A percentile compares a stretch with the other conserved stretches of the same genome.
Evolutionary conservation across 2,329 filamentous ascomycete species (phyloP).

Genomic region (Aspergillus novofumigatus): DNA sequence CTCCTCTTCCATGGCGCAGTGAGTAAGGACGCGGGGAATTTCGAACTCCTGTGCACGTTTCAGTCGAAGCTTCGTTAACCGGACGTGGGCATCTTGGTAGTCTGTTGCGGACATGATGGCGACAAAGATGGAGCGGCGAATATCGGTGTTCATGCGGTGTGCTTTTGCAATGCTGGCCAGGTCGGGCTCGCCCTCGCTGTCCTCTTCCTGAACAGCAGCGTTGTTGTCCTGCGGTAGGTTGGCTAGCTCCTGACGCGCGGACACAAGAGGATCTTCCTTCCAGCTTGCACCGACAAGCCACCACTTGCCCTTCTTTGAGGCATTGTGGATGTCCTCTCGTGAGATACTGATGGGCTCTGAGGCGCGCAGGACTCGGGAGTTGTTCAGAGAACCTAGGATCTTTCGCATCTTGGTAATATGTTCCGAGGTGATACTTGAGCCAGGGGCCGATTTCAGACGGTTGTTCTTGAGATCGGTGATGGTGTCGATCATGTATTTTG

Average conservation of each 20-base stretch:
- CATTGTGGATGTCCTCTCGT: slow-evolving; percentile 74
- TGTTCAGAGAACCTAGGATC: slow-evolving; percentile 72
- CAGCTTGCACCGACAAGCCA: slow-evolving; percentile 98
- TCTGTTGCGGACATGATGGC: slow-evolving; percentile 82
- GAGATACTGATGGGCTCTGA: slow-evolving; percentile 79
- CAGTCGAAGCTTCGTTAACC: slow-evolving; percentile 74
- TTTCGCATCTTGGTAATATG: slow-evolving; percentile 88
- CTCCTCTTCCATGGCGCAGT: slow-evolving; percentile 78
- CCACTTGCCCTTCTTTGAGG: slow-evolving; percentile 90
- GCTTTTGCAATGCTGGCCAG: slow-evolving; percentile 69
- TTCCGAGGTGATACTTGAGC: slow-evolving; percentile 70
- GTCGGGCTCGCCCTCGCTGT: slow-evolving; percentile 52
- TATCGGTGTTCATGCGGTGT: slow-evolving; percentile 81
- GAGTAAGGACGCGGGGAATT: slow-evolving; percentile 80
- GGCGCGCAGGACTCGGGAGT: slow-evolving; percentile 59
- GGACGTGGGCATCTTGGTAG: slow-evolving; percentile 75
- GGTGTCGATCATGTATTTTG: slow-evolving; percentile 95
- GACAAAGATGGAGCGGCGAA: slow-evolving; percentile 87
- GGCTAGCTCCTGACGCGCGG: slow-evolving; percentile 31
- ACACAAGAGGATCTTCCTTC: slow-evolving; percentile 44
- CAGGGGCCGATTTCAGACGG: slow-evolving; percentile 70
- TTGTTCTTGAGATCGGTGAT: slow-evolving; percentile 95
- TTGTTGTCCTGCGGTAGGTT: slow-evolving; percentile 9
- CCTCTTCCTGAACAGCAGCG: slow-evolving; percentile 15
- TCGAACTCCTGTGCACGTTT: slow-evolving; percentile 84